Evolutionary conservation across 2,329 filamentous ascomycete genomes (phyloP).

Genomic region (Akanthomyces uredinophilus): DNA sequence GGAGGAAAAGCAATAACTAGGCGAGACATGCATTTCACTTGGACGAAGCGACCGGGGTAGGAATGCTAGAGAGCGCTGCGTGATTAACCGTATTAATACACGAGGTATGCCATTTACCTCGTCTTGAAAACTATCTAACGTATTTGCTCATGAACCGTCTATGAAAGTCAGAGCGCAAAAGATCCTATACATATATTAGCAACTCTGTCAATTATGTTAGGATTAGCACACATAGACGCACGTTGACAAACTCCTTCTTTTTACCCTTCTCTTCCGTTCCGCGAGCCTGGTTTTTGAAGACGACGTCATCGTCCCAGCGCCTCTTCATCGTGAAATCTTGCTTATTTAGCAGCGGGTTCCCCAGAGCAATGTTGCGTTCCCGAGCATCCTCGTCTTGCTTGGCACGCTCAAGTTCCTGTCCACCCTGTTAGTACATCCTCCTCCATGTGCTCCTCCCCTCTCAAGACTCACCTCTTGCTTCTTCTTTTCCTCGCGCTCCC

Average conservation of each 20-base stretch:
- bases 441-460: not conserved
- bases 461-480: constrained; percentile 28
- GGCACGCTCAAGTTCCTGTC: constrained; percentile 70
- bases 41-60: not conserved
- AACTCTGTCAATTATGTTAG: constrained; percentile 7
- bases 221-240: constrained; percentile 38
- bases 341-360: constrained; percentile 89
- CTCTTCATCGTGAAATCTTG: constrained; percentile 85
- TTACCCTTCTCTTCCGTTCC: constrained; percentile 88
- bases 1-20: constrained; percentile 24
- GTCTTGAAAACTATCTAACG: constrained; percentile 40
- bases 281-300: constrained; percentile 97
- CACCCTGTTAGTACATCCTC: constrained; percentile 12
- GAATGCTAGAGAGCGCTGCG: not conserved
- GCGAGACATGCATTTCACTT: constrained; percentile 9
- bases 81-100: constrained; percentile 26
- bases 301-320: constrained; percentile 96
- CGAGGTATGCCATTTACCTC: not conserved
- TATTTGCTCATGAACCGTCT: constrained; percentile 87
- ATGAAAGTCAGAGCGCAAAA: constrained; percentile 93
- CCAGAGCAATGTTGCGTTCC: constrained; percentile 82
- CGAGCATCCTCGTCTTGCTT: constrained; percentile 76
- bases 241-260: constrained; percentile 94
- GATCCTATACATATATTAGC: constrained; percentile 51
- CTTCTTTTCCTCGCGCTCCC: constrained; percentile 52